These are phyloP conservation scores for Cladophialophora exuberans DNA, from an alignment of 2,329 filamentous ascomycete species.

Conservation along the genomic window DNA sequence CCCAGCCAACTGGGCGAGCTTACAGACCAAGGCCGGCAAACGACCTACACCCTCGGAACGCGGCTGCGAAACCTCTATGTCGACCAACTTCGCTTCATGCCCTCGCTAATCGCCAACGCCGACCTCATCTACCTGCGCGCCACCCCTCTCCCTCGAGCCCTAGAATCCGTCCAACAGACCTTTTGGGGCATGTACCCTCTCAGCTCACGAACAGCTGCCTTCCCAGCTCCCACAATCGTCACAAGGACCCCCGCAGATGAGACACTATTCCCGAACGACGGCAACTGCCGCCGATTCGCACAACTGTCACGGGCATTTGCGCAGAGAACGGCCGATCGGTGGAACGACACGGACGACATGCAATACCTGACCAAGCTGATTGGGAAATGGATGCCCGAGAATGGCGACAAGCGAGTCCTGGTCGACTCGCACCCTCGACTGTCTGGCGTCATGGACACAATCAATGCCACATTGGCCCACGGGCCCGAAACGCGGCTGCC, in stretches of 20 bases:
- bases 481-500: slow-evolving; percentile 78
- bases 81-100: slow-evolving; percentile 73
- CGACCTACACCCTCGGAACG: slow-evolving; percentile 69
- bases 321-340: slow-evolving; percentile 69
- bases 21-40: slow-evolving; percentile 73
- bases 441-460: slow-evolving; percentile 89
- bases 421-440: slow-evolving; percentile 84
- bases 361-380: slow-evolving; percentile 76
- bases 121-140: slow-evolving; percentile 73
- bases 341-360: slow-evolving; percentile 81
- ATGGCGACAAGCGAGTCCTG: slow-evolving; percentile 64
- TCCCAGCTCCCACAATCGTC: slow-evolving; percentile 68
- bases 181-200: slow-evolving; percentile 75
- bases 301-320: slow-evolving; percentile 72
- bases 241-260: slow-evolving; percentile 69
- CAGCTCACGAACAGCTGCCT: slow-evolving; percentile 51
- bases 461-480: slow-evolving; percentile 87
- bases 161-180: slow-evolving; percentile 76
- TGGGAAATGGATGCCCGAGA: slow-evolving; percentile 82
- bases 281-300: slow-evolving; percentile 72
- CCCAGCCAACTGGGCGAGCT: slow-evolving; percentile 63
- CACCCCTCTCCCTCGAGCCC: slow-evolving; percentile 73
- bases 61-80: slow-evolving; percentile 74
- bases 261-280: slow-evolving; percentile 79
- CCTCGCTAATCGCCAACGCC: slow-evolving; percentile 56